Evolutionary conservation across 2,329 filamentous ascomycete species (phyloP).

Genomic region (Pezicula rhizophila): DNA sequence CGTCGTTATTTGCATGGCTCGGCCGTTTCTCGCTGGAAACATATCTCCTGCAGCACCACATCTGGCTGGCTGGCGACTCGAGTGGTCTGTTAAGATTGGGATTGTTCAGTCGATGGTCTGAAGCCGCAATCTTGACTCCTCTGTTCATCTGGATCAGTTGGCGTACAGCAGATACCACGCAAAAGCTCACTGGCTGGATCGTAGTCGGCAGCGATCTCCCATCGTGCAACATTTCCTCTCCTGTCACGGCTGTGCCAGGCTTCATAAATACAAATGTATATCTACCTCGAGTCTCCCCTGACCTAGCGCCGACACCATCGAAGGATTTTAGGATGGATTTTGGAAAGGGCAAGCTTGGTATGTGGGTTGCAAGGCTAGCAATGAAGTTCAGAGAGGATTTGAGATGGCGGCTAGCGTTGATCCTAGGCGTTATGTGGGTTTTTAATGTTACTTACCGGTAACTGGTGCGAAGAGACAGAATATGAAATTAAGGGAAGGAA

Average conservation of each 20-base stretch:
- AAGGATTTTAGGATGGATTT: not conserved
- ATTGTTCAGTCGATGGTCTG: conserved; percentile 27
- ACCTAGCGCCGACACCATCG: not conserved
- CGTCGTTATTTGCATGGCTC: conserved; percentile 44
- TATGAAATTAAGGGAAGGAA: no score
- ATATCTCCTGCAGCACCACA: conserved; percentile 54
- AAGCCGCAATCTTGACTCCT: conserved; percentile 33
- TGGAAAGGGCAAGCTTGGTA: conserved; percentile 2
- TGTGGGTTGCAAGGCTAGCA: conserved; percentile 4
- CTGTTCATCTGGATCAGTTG: conserved; percentile 38
- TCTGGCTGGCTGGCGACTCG: conserved; percentile 55
- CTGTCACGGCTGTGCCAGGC: not conserved
- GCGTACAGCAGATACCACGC: conserved; percentile 31
- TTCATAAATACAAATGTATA: not conserved
- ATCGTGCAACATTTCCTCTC: not conserved
- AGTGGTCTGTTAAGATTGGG: conserved; percentile 40
- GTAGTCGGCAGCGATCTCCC: conserved; percentile 15
- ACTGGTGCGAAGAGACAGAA: not conserved
- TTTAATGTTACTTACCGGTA: conserved; percentile 9
- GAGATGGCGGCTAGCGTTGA: conserved; percentile 5
- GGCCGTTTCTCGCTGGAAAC: conserved; percentile 53
- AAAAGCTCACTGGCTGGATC: conserved; percentile 32
- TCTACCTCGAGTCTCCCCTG: not conserved
- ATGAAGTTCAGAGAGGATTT: conserved; percentile 3
- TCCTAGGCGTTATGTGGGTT: conserved; percentile 10